Evolutionary conservation across 2,329 filamentous ascomycete genomes (phyloP), one percentile per base, ranked within the genome.

Genomic region (Penicillium sp.): DNA sequence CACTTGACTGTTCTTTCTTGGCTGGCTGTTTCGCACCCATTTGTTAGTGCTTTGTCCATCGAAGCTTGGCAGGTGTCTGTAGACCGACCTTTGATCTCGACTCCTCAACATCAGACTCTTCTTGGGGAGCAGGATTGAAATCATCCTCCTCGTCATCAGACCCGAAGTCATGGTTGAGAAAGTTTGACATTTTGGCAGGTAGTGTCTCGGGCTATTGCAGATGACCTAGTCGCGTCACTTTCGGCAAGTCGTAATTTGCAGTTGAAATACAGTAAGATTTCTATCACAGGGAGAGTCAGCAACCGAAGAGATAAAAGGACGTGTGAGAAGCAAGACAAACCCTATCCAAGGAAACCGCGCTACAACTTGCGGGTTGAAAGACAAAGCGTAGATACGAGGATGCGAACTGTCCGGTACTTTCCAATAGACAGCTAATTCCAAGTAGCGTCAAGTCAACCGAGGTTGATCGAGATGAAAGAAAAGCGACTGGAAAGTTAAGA

Each of bases 41-140:
- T 28, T 58, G 59, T 68, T 61, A 69, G 61, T 57, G 46, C 40
- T 45, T 51, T 57, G 22, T 35, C 57, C 57, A 50, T 69, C 66
- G 11, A 40, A 47, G 16, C 14, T 40, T 46, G 40, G 42, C 0
- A 19, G 8, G 4, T 35, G 53, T 58, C 53, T 41, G 61, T 40
- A 7, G 8, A 55, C 58, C 60, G 37, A 75, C 71, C 66, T 69
- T 65, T 17, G 57, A 35, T 4, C 58, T 53, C 22, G 46, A 38
- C 8, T 77, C 82, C 57, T 91, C 89, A 47, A 85, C 86, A 62
- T 93, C 90, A 3, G 89, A 94, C 33, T 84, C 69, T 56, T 90
- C 84, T 57, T 84, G 88, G 19, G 88, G 87, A 46, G 82, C 85
- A 48, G 91, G 92, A 73, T 96, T 96, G 82, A 97, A 96, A 72